Base-by-base conservation (phyloP, 495 filamentous ascomycete species). In the Tuber calosporum region DNA sequence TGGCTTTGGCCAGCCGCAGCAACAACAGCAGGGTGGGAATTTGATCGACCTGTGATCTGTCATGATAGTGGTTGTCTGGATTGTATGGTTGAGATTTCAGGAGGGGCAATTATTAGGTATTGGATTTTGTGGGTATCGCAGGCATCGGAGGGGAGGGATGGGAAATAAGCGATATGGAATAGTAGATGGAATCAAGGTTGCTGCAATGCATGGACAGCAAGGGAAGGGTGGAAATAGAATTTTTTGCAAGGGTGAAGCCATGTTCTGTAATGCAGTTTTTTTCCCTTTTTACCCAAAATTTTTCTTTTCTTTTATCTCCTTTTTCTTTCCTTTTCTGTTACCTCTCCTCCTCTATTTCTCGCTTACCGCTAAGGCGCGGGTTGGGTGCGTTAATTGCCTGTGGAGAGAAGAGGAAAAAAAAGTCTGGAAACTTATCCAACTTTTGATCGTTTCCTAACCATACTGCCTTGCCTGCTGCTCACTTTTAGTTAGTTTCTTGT, bases 31-130 rank as follows among this genome's bases (percentile, higher is more conserved):
- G 77, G 86, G 87, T 40, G 90, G 91, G 73, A 94, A 95, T 84
- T 85, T 99, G 86, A 99, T 99, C 83, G 93, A 97, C 85, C 88
- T 97, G 79, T 98, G 88, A 77, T 62, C 45, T 69, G 38, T 67
- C 13, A 15, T 39, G 37, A 34, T 38, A 67, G 34, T 62, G 4
- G 53, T 62, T 34, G 26, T 34, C 26, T 62, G 53, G 53, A 30
- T 62, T 62, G 53, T 62, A 62, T 62, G 26, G 34, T 34, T 34
- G 53, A 62, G 26, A 62, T 62, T 34, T 1, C 34, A 9, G n/a
- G 48, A 30, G 48, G 48, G 48, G 48, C 9, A 15, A 30, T 58
- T 26, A 58, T 26, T 58, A 15, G 30, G 53, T 34, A 26, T 62
- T 62, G 53, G 26, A 3, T 1, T 15, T 34, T 30, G 26, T 13